Evolutionary conservation across 2,329 filamentous ascomycete genomes (phyloP), one percentile per base, ranked within the genome.

Genomic region (Fusarium lyarnte): DNA sequence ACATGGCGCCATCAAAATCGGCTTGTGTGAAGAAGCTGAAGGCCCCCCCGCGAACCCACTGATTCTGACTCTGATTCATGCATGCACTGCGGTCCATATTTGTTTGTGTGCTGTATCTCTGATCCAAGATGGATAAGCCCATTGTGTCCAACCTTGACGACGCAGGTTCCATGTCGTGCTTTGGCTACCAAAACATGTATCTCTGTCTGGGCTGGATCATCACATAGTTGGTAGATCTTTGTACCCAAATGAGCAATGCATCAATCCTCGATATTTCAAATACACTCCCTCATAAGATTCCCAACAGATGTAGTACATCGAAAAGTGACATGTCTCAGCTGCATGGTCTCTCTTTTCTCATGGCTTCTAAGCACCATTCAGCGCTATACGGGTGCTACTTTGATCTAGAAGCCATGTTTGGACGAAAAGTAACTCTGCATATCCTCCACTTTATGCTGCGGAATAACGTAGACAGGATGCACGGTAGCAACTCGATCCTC

Each of bases 391-490:
- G 45, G 49, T 59, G 46, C 47, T 33, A 59, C 45, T 36, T 36
- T 60, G n/a, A 79, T 82, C 45, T 82, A 90, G 75, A 91, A 90
- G 17, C 87, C 86, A 59, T 83, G 82, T 79, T 89, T 90, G 43
- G 83, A 83, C 72, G 86, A 84, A 81, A 91, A 95, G 82, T 93
- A 93, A 68, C 82, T 83, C 80, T 89, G 88, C 74, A 92, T 90
- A 38, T 85, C 85, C 75, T 91, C 88, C 59, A 91, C 92, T 58
- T 87, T 87, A 69, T 88, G 86, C 81, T 92, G 90, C 8, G 94
- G 93, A 73, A 98, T 91, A 70, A 93, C 92, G 82, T 94, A 98
- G 31, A 98, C 88, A 5, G 95, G 95, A 82, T 98, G 94, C 42
- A 94, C 87, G 21, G 92, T 85, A 57, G 84, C 85, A 57, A 97